Evolutionary conservation across 371 early-diverging fungal species (phyloP), one percentile per base, ranked within the genome.

Genomic region (Apophysomyces elegans): DNA sequence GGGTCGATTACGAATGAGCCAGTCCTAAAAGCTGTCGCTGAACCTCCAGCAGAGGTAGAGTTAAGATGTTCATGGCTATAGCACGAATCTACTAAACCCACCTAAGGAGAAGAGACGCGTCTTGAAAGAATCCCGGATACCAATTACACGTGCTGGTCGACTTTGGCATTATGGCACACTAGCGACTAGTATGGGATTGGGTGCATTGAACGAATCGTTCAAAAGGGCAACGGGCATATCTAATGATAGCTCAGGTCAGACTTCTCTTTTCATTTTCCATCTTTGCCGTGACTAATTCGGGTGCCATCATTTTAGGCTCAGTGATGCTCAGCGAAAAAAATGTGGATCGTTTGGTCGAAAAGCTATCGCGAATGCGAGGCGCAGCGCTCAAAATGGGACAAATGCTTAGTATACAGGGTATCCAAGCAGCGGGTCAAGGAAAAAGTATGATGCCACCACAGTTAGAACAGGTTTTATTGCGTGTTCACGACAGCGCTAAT

Each of bases 341-440:
- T 67, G 88, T 97, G 36, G 94, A 97, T 67, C 82, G 94, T 7
- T 77, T 98, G 8, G 97, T 96, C 0, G 84, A 77, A 35, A 91
- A 92, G 58, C 83, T 98, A n/a, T 90, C 96, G 2, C 81, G 86
- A 56, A 97, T 99, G 98, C 89, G 99, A 37, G 99, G 99, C 1
- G 99, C 99, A 0, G 99, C 99, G 3, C 79, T 98, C 16, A 99
- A 99, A 74, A 86, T 99, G 71, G 99, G 98, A 0, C 99, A 99
- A 72, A 96, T 99, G 95, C 68, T 99, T 9, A 93, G 94, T 72
- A 98, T 99, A 61, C 98, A 99, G 79, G 98, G 88, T 65, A 83
- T 77, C 37, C 71, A 74, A 44, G 72, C 81, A 2, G 64, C 72
- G 1, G 70, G 76, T 35, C 70, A 80, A 4, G 66, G 67, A 7